phyloP scores from a whole-genome alignment of 2,329 filamentous ascomycete genomes.

The Fusarium agapanthi region DNA sequence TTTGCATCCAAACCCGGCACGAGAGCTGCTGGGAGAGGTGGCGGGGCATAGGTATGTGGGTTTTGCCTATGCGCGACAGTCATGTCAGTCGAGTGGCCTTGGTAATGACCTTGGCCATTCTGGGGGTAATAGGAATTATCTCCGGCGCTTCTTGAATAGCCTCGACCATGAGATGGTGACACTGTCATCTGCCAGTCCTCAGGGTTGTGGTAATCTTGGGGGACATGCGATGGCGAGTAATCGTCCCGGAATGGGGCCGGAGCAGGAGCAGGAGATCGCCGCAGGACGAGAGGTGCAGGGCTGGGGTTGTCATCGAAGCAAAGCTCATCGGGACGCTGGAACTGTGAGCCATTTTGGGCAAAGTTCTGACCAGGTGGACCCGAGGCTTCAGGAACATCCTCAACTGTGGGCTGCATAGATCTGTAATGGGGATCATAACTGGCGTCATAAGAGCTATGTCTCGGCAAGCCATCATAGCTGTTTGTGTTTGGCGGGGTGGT shows the following conservation, averaged over 20 bases:
- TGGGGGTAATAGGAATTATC: slow-evolving; percentile 44
- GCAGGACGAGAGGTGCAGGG: slow-evolving; percentile 57
- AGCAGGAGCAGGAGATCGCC: slow-evolving; percentile 43
- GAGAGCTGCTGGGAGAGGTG: slow-evolving; percentile 64
- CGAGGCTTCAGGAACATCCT: slow-evolving; percentile 68
- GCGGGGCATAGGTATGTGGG: slow-evolving; percentile 52
- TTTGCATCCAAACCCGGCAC: slow-evolving; percentile 68
- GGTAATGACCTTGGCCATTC: slow-evolving; percentile 45
- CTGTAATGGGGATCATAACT: slow-evolving; percentile 56
- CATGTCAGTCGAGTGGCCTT: slow-evolving; percentile 48
- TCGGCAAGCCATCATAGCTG: slow-evolving; percentile 50
- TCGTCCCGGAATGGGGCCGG: slow-evolving; percentile 35
- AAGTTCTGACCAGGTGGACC: slow-evolving; percentile 40
- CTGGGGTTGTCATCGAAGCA: slow-evolving; percentile 52
- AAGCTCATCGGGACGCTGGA: slow-evolving; percentile 48
- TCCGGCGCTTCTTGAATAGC: slow-evolving; percentile 47
- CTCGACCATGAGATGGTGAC: slow-evolving; percentile 46
- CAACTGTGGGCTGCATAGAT: slow-evolving; percentile 69
- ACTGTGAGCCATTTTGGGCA: slow-evolving; percentile 36
- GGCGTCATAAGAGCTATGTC: slow-evolving; percentile 62
- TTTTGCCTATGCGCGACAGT: slow-evolving; percentile 47
- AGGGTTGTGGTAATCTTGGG: slow-evolving; percentile 32
- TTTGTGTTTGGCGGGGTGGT: slow-evolving; percentile 40
- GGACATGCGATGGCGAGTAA: slow-evolving; percentile 35
- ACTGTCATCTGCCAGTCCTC: slow-evolving; percentile 41